Base-by-base conservation (phyloP, 2,329 filamentous ascomycete species). In the Hirsutella minnesotensis region DNA sequence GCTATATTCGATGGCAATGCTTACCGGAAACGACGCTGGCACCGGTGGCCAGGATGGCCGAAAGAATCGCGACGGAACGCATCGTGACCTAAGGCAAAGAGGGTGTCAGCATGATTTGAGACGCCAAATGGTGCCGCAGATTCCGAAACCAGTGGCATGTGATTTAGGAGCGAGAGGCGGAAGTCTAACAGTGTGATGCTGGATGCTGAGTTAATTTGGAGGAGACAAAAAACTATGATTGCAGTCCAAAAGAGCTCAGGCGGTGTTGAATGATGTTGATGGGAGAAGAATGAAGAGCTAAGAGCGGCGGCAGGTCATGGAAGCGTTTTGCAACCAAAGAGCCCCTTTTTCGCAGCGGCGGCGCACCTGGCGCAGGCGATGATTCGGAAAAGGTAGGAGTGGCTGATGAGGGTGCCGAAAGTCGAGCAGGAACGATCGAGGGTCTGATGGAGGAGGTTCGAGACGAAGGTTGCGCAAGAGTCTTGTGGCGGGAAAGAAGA, bases 61-160 rank as follows among this genome's bases (percentile, higher is more conserved):
- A 62, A 43, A 70, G 54, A 47, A 70, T 44, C 53, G 65, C 62
- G 56, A 63, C 58, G 55, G 59, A 65, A 60, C 62, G 64, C 70
- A 73, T 73, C 55, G 55, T 70, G 63, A 53, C 52, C 60, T 63
- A 13, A 10, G 5, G 5, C 16, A 20, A 46, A 43, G 34, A 24
- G 33, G 33, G 19, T 29, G 44, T 57, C 44, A 56, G 54, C 22
- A 41, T 15, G 3, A 18, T 3, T n/a, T 38, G 15, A 13, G 9
- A 5, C 10, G 33, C 12, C 7, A n/a, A n/a, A n/a, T n/a, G n/a
- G n/a, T n/a, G n/a, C n/a, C n/a, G n/a, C n/a, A n/a, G n/a, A n/a
- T n/a, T n/a, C n/a, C n/a, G n/a, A n/a, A n/a, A n/a, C n/a, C n/a
- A n/a, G n/a, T n/a, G n/a, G n/a, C n/a, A n/a, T n/a, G n/a, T n/a